Conservation (phyloP, 176 grass and related monocot genomes). For the Otatea glauca region DNA sequence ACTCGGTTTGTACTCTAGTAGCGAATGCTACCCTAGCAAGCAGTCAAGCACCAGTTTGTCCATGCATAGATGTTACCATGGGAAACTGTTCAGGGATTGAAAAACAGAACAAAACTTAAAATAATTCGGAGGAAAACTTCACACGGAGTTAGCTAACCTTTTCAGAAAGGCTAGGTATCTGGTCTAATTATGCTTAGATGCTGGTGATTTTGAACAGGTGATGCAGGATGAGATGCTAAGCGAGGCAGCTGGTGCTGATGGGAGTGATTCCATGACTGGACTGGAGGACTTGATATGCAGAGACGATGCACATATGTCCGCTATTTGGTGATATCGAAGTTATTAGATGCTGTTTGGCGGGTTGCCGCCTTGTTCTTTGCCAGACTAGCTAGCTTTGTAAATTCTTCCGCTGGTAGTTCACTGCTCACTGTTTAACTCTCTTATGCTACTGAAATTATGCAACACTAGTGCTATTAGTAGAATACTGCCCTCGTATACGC, state of each 20-base stretch:
- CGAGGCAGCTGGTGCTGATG: slow-evolving; percentile 45
- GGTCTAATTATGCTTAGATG: slow-evolving; percentile 1
- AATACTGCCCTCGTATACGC: not conserved
- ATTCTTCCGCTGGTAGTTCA: slow-evolving; percentile 39
- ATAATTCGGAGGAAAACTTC: not conserved
- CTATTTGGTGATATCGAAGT: slow-evolving; percentile 50
- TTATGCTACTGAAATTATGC: slow-evolving; percentile 26
- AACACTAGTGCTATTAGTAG: slow-evolving; percentile 1
- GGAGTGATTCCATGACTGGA: slow-evolving; percentile 64
- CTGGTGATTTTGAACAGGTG: slow-evolving; percentile 48
- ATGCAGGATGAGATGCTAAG: slow-evolving; percentile 55
- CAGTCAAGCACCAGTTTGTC: not conserved
- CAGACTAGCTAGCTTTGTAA: slow-evolving; percentile 53
- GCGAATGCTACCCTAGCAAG: not conserved
- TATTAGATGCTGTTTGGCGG: slow-evolving; percentile 26
- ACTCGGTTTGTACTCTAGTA: not conserved
- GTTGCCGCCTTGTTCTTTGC: not conserved
- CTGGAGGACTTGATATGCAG: slow-evolving; percentile 67
- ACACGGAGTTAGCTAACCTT: not conserved
- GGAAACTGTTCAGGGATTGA: not conserved
- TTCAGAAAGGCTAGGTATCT: not conserved
- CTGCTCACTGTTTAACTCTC: slow-evolving; percentile 23
- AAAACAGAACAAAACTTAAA: not conserved
- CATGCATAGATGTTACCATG: not conserved
- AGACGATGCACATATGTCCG: slow-evolving; percentile 53